Conservation (phyloP, 805 yeast genomes). For the Lachancea nothofagi region DNA sequence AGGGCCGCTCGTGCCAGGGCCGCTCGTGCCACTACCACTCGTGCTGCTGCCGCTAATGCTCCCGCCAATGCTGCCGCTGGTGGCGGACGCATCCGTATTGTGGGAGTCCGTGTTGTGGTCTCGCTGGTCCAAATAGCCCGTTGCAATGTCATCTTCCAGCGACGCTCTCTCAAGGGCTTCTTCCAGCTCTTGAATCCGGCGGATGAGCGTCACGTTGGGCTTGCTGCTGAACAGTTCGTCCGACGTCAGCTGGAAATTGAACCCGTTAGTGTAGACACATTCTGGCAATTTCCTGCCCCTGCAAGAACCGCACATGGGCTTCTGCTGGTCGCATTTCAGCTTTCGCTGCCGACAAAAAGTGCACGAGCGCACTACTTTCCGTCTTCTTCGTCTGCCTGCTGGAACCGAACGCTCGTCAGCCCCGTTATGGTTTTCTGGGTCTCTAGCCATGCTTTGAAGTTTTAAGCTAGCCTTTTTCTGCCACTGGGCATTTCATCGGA, state of each 20-base stretch:
- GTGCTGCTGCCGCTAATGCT: background rate
- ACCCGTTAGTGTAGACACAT: conserved; percentile 25
- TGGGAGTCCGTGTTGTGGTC: background rate
- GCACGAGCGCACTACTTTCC: conserved; percentile 35
- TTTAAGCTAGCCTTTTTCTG: background rate
- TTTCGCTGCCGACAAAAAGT: conserved; percentile 59
- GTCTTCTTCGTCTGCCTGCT: conserved; percentile 10
- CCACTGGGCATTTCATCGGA: no score
- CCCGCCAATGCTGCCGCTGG: background rate
- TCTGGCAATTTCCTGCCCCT: conserved; percentile 28
- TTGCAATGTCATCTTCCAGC: conserved; percentile 1
- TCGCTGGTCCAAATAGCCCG: background rate
- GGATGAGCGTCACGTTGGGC: conserved; percentile 24
- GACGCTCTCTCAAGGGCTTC: conserved; percentile 10
- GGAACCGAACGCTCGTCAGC: background rate
- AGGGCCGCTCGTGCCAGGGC: no score
- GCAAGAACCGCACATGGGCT: conserved; percentile 41
- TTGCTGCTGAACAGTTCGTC: conserved; percentile 22
- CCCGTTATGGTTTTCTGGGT: background rate
- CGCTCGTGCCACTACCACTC: no score
- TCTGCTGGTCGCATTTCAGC: conserved; percentile 55
- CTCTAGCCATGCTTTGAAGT: conserved; percentile 1
- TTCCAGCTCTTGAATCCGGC: conserved; percentile 15
- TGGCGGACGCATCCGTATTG: background rate
- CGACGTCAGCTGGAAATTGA: conserved; percentile 20